Percentiles rank a stretch among this genome's conserved stretches.
These are phyloP conservation scores for Cladophialophora yegresii DNA, from an alignment of 2,329 filamentous ascomycete genomes.

Conservation along the genomic window DNA sequence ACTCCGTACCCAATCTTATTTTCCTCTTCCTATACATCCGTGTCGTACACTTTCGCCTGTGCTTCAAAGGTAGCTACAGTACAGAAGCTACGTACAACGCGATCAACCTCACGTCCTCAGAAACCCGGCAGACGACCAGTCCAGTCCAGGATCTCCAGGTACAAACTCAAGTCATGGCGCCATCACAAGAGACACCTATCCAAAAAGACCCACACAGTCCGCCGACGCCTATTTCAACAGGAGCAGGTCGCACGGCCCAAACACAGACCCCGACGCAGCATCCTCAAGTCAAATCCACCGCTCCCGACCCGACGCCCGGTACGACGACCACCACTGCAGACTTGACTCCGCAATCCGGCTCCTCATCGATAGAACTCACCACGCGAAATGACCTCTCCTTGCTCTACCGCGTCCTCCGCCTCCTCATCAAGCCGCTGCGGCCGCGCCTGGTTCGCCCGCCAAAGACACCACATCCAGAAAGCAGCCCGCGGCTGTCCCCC, in stretches of 20 bases:
- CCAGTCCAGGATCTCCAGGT: too few species aligned
- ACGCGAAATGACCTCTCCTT: slow-evolving; percentile 26
- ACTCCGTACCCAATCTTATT: too few species aligned
- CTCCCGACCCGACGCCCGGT: background rate
- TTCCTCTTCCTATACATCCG: too few species aligned
- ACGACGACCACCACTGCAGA: background rate
- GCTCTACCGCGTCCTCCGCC: slow-evolving; percentile 27
- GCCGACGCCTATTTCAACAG: background rate
- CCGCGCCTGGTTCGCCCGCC: slow-evolving; percentile 28
- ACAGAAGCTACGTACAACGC: too few species aligned
- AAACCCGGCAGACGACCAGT: too few species aligned
- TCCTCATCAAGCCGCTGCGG: slow-evolving; percentile 29
- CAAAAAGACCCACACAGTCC: background rate
- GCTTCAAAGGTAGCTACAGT: background rate
- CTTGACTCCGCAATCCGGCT: background rate
- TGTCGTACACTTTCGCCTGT: background rate
- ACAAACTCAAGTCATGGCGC: background rate
- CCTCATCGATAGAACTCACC: slow-evolving; percentile 23
- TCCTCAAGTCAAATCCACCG: background rate
- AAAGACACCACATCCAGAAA: slow-evolving; percentile 30
- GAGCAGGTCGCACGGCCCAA: background rate
- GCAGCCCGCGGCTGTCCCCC: slow-evolving; percentile 46
- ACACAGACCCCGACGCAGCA: background rate
- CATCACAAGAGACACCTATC: background rate
- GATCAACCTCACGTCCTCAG: too few species aligned